Base-by-base conservation (phyloP, 805 yeast genomes). In the Tetrapisispora nanseiensis region DNA sequence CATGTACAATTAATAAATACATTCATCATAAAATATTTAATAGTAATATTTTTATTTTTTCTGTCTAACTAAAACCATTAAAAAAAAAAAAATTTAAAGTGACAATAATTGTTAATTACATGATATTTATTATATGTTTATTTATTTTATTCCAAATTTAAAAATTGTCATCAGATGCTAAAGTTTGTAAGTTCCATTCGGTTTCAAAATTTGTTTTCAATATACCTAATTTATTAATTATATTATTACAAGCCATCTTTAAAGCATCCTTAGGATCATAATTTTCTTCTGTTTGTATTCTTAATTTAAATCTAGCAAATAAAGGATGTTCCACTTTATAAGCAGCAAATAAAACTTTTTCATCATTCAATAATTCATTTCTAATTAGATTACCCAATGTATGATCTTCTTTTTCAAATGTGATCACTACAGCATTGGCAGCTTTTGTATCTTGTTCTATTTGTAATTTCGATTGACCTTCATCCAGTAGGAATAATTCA, bases 321-420 rank as follows among this genome's bases (percentile, higher is more conserved):
- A 92, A 70, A 8, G 99, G 99, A 67, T 92, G 99, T 66, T 92
- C 97, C 34, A 92, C 87, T 63, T 92, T 92, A 71, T 92, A 92
- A 28, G 97, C 98, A 34, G 95, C 97, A 62, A 89, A 92, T 28
- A 92, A 61, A n/a, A 92, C 99, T 51, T 80, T 78, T 39, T 80
- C 78, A 62, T 92, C 97, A 56, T 79, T 80, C 47, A 86, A 72
- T 43, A 92, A 75, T 60, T 90, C 95, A 23, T 89, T 80, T 59
- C 95, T 76, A 46, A 92, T 72, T 54, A 92, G 64, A 62, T 92
- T 92, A 22, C 95, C 98, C 46, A 92, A 71, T 3, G 99, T 92
- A 61, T 92, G 99, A 63, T 92, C 99, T 63, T 92, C 99, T 60
- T 95, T 82, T 64, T 92, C 97, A 52, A 92, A 86, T 48, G 86